Base-by-base conservation (phyloP, 1,139 yeast genomes). In the Magnusiomyces paraingens region DNA sequence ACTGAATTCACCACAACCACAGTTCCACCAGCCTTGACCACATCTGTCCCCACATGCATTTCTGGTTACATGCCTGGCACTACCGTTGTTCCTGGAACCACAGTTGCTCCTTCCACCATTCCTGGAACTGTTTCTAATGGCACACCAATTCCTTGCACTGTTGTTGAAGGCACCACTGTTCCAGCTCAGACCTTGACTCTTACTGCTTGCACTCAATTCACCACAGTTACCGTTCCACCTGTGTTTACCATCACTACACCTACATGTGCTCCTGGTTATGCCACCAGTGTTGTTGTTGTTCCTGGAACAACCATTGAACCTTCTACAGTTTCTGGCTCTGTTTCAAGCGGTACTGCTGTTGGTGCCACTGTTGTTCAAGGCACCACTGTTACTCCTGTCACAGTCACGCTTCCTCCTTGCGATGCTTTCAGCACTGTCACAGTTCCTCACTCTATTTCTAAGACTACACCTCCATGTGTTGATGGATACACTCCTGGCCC, bases 301-400 rank as follows among this genome's bases (percentile, higher is more conserved):
- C 49, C 53, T 35, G 55, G 55, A 14, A 40, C 53, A 11, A 41
- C 53, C n/a, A 46, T 53, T 21, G n/a, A 35, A 3, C 29, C 49
- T 3, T 47, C 52, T 6, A 32, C 44, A 35, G 14, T 42, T n/a
- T 42, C 47, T 17, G 52, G 52, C 6, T 41, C 51, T 17, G 46
- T 29, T 42, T 12, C 40, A 32, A 17, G 35, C 20, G 53, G 44
- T 3, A 42, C 32, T 8, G 35, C 40, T 10, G 48, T 41, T 41
- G 38, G 48, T 6, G 49, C 36, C 32, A 47, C 55, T 20, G 46
- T 47, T 21, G 40, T 45, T 21, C 35, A 39, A 5, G 55, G 55
- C 32, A 53, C 55, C 14, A 49, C 48, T n/a, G 50, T 41, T 22
- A n/a, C 22, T 12, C 50, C 45, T 18, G 35, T 21, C 8, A 46